phyloP scores from a whole-genome alignment of 2,329 filamentous ascomycete species.

The Blastomyces gilchristii region DNA sequence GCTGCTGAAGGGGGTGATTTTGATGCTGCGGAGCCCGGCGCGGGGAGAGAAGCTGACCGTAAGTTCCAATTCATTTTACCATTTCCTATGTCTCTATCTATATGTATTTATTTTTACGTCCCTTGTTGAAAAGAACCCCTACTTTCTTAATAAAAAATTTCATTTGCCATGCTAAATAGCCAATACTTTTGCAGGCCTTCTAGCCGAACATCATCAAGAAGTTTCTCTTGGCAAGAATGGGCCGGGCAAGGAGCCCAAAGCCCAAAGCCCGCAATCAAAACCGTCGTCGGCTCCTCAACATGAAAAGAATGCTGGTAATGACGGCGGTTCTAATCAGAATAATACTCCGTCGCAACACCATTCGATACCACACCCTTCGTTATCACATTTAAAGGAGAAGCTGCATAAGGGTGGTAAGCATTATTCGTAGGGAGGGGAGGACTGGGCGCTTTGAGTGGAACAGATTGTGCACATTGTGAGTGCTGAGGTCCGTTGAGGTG shows the following conservation, averaged over 20 bases:
- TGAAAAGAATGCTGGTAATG: background rate
- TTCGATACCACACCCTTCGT: background rate
- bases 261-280: background rate
- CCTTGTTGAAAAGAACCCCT: background rate
- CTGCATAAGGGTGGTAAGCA: constrained; percentile 23
- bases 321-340: background rate
- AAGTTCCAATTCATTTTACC: constrained; percentile 18
- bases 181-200: background rate
- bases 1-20: constrained; percentile 50
- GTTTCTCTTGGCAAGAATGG: background rate
- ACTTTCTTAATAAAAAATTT: background rate
- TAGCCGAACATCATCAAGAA: background rate
- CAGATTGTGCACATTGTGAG: background rate
- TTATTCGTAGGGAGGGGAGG: background rate
- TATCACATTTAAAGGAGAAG: constrained; percentile 26
- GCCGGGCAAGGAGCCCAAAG: background rate
- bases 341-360: background rate
- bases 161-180: background rate
- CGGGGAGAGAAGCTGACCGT: constrained; percentile 58
- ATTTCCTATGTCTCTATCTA: background rate
- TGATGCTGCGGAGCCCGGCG: constrained; percentile 44
- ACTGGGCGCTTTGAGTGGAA: background rate
- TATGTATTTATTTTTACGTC: no score
- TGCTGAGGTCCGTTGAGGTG: background rate
- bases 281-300: background rate